Base-by-base conservation (phyloP, 1,139 yeast species). In the Zygosaccharomyces pseudobailii region DNA sequence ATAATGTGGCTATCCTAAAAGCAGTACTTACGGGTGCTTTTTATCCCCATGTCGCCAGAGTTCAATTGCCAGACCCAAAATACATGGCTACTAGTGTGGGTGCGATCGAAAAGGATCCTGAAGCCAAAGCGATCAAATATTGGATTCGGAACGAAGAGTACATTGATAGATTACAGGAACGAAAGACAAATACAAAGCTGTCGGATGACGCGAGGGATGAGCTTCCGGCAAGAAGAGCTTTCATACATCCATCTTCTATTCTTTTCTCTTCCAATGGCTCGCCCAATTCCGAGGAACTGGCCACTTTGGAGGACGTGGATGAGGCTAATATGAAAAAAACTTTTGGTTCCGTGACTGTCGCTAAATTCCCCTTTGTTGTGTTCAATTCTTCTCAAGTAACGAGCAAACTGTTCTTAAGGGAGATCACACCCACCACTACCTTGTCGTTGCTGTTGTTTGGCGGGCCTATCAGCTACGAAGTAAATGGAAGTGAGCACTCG, bases 171-270 rank as follows among this genome's bases (percentile, higher is more conserved):
- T 25, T 69, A 3, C 48, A 53, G 33, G 49, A 51, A 4, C n/a
- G 45, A 9, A 32, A 42, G 9, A 10, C 13, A 9, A 47, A 47
- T 6, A 34, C 48, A 4, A 43, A 13, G 17, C 17, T 13, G 17
- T 13, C 45, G 1, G 47, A 52, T 0, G 43, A 54, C 6, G 20
- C 50, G 0, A 51, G 48, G 9, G 27, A 24, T 24, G 27, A 24
- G 21, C 58, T 75, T 3, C 87, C 88, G 1, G 79, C 85, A 0
- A 71, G 76, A 0, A 70, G 96, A 44, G 87, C 88, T 0, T 89
- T 87, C 54, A 67, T 87, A 13, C 96, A 89, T 61, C 96, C 97
- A 0, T 81, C 92, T 0, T 87, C 96, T 0, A 74, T 84, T 2
- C 58, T 86, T 38, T 87, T 87, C 61, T 60, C 52, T 23, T 58